Percentiles rank a stretch among this genome's conserved stretches.
phyloP scores from a whole-genome alignment of 2,329 filamentous ascomycete species.

The Ceratocystis ficicola region DNA sequence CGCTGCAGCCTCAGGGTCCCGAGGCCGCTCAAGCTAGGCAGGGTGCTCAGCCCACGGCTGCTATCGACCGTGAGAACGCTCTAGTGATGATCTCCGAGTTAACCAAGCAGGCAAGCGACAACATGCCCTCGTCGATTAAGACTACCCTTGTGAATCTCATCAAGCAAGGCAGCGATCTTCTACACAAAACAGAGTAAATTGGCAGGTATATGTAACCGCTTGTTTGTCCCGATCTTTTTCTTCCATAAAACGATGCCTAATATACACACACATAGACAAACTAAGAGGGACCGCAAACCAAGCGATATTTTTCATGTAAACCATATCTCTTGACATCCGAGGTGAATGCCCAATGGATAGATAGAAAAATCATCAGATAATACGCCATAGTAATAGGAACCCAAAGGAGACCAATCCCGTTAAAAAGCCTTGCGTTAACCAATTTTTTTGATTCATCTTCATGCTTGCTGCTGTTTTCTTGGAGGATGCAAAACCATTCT shows the following conservation, averaged over 20 bases:
- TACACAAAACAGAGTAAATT: constrained; percentile 27
- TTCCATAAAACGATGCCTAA: not conserved
- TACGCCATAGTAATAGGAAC: constrained; percentile 26
- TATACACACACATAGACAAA: constrained; percentile 4
- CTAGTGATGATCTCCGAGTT: constrained; percentile 47
- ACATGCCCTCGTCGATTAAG: constrained; percentile 32
- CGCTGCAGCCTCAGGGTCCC: constrained; percentile 16
- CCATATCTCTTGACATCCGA: constrained; percentile 4
- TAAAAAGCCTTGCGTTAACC: constrained; percentile 27
- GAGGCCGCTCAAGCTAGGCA: constrained; percentile 10
- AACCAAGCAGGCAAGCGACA: constrained; percentile 34
- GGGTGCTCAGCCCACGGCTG: not conserved
- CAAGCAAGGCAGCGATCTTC: constrained; percentile 38
- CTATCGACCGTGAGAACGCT: constrained; percentile 46
- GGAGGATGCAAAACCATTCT: constrained; percentile 30
- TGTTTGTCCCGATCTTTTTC: not conserved
- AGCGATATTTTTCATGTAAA: constrained; percentile 8
- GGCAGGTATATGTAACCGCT: not conserved
- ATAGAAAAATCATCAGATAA: constrained; percentile 21
- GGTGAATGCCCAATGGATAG: constrained; percentile 14
- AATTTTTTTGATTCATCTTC: constrained; percentile 22
- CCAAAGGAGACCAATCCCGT: constrained; percentile 30
- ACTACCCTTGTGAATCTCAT: constrained; percentile 39
- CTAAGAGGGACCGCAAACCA: not conserved
- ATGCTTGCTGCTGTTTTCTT: constrained; percentile 11